Base-by-base conservation (phyloP, 2,329 filamentous ascomycete species). In the Colletotrichum abscissum region DNA sequence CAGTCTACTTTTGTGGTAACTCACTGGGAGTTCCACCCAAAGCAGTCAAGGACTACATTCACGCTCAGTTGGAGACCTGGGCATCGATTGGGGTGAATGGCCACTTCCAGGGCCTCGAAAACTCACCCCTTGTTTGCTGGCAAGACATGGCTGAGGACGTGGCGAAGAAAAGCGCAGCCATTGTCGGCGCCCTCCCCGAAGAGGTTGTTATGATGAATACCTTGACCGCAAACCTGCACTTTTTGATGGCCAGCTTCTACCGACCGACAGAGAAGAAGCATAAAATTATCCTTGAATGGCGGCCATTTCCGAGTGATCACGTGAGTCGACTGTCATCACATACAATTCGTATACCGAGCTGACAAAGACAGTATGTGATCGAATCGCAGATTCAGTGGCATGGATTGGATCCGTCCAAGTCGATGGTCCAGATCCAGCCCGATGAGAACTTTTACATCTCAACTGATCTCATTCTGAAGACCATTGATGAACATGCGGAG, bases 191-290 rank as follows among this genome's bases (percentile, higher is more conserved):
- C 0, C 84, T 88, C 2, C 84, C 91, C 1, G 87, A 87, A 66
- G 95, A 98, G 83, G 92, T 97, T 19, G 94, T 94, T 65, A 90
- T 95, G 63, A 98, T 98, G 95, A 94, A 95, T 80, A 95, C 93
- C 0, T 83, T 98, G 78, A 97, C 94, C 2, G 90, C 88, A 26
- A 97, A 97, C 81, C 81, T 97, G 73, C 94, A 97, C 81, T 82
- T 97, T 19, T 85, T 97, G 78, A 91, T 97, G 92, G 92, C 93
- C 8, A 94, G 92, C 82, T 97, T 97, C 84, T 97, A 96, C 84
- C 87, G 85, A 66, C 94, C 94, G 0, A 92, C 88, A 0, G 79
- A 87, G 83, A 82, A 82, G 76, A 82, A 86, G 52, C 92, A 93
- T 84, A 97, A 96, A 84, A 93, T 97, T 75, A 93, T 97, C 65